Base-by-base conservation (phyloP, 2,329 filamentous ascomycete species). In the Colletotrichum phormii region DNA sequence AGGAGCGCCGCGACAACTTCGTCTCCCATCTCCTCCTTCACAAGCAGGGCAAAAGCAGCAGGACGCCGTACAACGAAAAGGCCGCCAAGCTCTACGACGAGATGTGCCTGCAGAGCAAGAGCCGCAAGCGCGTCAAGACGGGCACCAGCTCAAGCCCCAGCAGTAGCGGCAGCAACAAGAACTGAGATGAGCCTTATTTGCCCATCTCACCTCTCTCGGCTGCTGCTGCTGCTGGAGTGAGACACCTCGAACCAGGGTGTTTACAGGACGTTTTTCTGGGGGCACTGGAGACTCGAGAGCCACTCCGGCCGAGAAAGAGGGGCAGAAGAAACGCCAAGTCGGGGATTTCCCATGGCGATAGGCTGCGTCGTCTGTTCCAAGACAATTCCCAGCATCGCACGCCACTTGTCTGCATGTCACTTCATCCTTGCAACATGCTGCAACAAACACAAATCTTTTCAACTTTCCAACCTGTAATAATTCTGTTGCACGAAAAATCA, bases 1-100 rank as follows among this genome's bases (percentile, higher is more conserved):
- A 74, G 72, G 74, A 76, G 49, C 73, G 75, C 64, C 69, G 74
- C 29, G 75, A 76, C 67, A 76, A 76, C 73, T 76, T 76, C 67
- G 74, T 76, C 61, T 73, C 74, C 4, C 75, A 76, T 65, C 72
- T 76, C 26, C 71, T 67, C 64, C 75, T 75, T 13, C 75, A 76
- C 73, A 74, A 75, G 69, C 69, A 71, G 63, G 75, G 74, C 64
- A 75, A 75, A 67, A 74, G 71, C 64, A 74, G 71, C 63, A 74
- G 74, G 53, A 75, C 74, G 11, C 74, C 74, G 7, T 75, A 74
- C 67, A 75, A 72, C 61, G 74, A 75, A 46, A 73, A 71, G 55
- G 74, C 74, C 24, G 74, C 74, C 61, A 63, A 65, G 60, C 46
- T 75, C 22, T 74, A 75, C 64, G 74, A 75, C 64, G 71, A 74